These are phyloP conservation scores for Kodamaea sp. DNA, from an alignment of 1,139 yeast species.

Conservation along the genomic window DNA sequence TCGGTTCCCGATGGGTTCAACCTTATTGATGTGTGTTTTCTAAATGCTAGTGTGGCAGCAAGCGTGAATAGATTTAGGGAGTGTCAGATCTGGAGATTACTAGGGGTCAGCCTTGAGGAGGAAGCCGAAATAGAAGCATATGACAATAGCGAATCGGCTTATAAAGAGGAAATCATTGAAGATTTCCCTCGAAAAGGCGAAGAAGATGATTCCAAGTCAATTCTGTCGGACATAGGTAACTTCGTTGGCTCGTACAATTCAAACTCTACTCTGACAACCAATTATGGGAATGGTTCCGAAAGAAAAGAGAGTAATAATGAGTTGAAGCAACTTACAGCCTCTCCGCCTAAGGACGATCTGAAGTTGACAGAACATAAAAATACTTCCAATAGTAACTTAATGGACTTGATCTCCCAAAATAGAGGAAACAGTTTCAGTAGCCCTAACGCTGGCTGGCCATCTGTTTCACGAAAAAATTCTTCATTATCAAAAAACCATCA, in stretches of 20 bases:
- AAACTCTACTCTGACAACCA: slow-evolving; percentile 45
- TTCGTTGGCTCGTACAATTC: slow-evolving; percentile 48
- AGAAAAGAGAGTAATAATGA: slow-evolving; percentile 6
- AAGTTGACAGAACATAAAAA: slow-evolving; percentile 10
- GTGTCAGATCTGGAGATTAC: slow-evolving; percentile 70
- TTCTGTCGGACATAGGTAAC: slow-evolving; percentile 44
- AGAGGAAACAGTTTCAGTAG: slow-evolving; percentile 21
- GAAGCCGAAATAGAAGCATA: slow-evolving; percentile 22
- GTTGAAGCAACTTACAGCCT: slow-evolving; percentile 4
- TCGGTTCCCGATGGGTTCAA: slow-evolving; percentile 51
- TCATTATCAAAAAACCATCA: slow-evolving; percentile 4
- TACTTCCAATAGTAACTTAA: slow-evolving; percentile 23
- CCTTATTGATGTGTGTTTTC: slow-evolving; percentile 54
- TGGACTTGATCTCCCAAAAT: slow-evolving; percentile 26
- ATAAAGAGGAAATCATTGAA: slow-evolving; percentile 1
- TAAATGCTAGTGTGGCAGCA: slow-evolving; percentile 62
- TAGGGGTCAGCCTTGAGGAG: slow-evolving; percentile 56
- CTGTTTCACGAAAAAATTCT: slow-evolving; percentile 18
- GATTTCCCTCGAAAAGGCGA: slow-evolving; percentile 5
- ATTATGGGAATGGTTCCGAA: slow-evolving; percentile 28
- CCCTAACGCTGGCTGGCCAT: slow-evolving; percentile 19
- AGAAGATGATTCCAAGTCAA: slow-evolving; percentile 29
- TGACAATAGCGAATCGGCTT: not conserved
- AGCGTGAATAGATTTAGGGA: slow-evolving; percentile 55
- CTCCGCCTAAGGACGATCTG: slow-evolving; percentile 7